Evolutionary conservation across 2,329 filamentous ascomycete genomes (phyloP).

Genomic region (Colletotrichum theobromicola): DNA sequence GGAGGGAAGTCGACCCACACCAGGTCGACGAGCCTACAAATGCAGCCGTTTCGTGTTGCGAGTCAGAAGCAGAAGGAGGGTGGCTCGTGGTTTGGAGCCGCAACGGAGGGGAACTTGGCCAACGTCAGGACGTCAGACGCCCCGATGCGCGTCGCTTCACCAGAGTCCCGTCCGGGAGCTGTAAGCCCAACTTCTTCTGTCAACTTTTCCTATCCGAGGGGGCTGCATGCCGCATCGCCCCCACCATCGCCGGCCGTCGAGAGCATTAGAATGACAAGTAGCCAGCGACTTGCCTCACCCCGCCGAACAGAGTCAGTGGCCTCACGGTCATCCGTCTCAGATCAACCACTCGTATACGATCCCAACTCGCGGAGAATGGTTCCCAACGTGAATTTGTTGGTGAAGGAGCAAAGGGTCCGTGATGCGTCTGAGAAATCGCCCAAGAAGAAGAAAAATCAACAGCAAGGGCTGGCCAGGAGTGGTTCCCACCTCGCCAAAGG

Average conservation of each 20-base stretch:
- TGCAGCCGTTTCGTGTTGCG: slow-evolving; percentile 56
- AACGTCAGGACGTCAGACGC: slow-evolving; percentile 52
- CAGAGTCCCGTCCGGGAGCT: slow-evolving; percentile 44
- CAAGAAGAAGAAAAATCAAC: slow-evolving; percentile 42
- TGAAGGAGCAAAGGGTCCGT: slow-evolving; percentile 44
- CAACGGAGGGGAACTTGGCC: slow-evolving; percentile 45
- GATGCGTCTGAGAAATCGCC: slow-evolving; percentile 42
- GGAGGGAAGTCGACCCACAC: slow-evolving; percentile 28
- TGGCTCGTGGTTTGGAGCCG: slow-evolving; percentile 55
- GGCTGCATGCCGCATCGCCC: slow-evolving; percentile 45
- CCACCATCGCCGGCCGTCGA: slow-evolving; percentile 32
- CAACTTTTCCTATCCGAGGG: slow-evolving; percentile 64
- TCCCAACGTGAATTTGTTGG: slow-evolving; percentile 48
- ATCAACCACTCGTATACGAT: slow-evolving; percentile 63
- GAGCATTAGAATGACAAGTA: slow-evolving; percentile 22
- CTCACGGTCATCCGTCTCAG: slow-evolving; percentile 30
- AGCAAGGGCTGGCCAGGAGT: slow-evolving; percentile 38
- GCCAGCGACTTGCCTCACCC: slow-evolving; percentile 27
- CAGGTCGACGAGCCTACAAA: slow-evolving; percentile 48
- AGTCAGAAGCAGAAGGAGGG: slow-evolving; percentile 55
- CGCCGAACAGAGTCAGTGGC: slow-evolving; percentile 27
- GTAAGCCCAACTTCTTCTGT: slow-evolving; percentile 55
- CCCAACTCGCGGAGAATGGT: slow-evolving; percentile 71
- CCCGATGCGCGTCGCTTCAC: slow-evolving; percentile 39
- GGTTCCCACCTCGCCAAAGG: slow-evolving; percentile 56